Evolutionary conservation across 306 rosid species (phyloP).

Genomic region (Trifolium subterraneum): DNA sequence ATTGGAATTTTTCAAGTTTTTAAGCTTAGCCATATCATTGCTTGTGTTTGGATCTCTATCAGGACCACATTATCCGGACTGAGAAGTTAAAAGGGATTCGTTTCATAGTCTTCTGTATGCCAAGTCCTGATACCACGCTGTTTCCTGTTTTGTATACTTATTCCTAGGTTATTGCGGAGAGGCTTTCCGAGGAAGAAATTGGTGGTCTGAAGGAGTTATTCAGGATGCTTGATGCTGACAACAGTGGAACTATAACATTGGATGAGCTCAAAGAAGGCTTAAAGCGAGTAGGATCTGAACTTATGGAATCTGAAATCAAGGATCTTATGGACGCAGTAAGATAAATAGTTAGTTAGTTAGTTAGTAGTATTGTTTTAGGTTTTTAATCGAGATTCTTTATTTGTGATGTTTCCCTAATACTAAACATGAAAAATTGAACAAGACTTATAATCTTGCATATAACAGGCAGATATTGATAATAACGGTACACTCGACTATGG

Average conservation of each 20-base stretch:
- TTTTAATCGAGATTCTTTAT: constrained; percentile 4
- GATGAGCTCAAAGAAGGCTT: constrained; percentile 67
- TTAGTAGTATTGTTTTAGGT: background rate
- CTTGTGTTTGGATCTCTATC: constrained; percentile 14
- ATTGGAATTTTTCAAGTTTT: constrained; percentile 1
- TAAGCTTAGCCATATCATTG: constrained; percentile 18
- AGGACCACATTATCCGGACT: constrained; percentile 18
- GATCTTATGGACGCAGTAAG: constrained; percentile 71
- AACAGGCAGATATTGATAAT: constrained; percentile 65
- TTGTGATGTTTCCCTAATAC: constrained; percentile 10
- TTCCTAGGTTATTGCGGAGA: constrained; percentile 63
- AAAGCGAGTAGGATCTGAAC: constrained; percentile 60
- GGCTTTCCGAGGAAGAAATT: constrained; percentile 70
- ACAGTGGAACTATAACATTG: constrained; percentile 65
- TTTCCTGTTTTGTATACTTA: constrained; percentile 25
- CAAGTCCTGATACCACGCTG: constrained; percentile 7
- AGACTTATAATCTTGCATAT: constrained; percentile 10
- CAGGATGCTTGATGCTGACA: constrained; percentile 60
- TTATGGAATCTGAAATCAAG: constrained; percentile 64
- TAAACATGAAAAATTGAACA: constrained; percentile 9
- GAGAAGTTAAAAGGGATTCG: constrained; percentile 28
- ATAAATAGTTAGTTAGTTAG: background rate
- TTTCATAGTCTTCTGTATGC: constrained; percentile 23
- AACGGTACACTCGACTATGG: constrained; percentile 63
- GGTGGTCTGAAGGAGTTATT: constrained; percentile 68